Conservation (phyloP, 805 yeast genomes). For the Starmera amethionina region DNA sequence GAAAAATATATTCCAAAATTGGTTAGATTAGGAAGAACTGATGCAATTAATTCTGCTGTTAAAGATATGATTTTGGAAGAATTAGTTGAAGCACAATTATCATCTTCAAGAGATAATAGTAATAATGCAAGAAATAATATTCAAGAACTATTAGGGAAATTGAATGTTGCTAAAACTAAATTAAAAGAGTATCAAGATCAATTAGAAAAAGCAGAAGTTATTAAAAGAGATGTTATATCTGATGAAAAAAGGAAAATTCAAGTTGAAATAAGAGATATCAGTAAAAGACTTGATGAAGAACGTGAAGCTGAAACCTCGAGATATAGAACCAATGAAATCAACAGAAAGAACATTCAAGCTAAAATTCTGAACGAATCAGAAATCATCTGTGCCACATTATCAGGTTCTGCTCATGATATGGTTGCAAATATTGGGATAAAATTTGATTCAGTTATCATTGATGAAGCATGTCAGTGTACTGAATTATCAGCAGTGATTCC, state of each 20-base stretch:
- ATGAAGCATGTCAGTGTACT: constrained; percentile 97
- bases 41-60: constrained; percentile 76
- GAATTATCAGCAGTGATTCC: constrained; percentile 90
- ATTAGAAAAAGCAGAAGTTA: constrained; percentile 13
- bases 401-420: constrained; percentile 91
- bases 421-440: constrained; percentile 62
- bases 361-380: constrained; percentile 66
- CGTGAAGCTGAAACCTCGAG: constrained; percentile 65
- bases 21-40: constrained; percentile 84
- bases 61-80: constrained; percentile 81
- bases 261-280: constrained; percentile 54
- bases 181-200: constrained; percentile 7
- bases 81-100: constrained; percentile 46
- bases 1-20: constrained; percentile 47
- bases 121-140: constrained; percentile 22
- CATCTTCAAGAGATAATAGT: background rate
- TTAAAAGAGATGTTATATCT: constrained; percentile 19
- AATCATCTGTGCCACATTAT: constrained; percentile 82
- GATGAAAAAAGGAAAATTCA: constrained; percentile 48
- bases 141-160: constrained; percentile 43
- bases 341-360: constrained; percentile 65
- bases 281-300: constrained; percentile 65
- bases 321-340: constrained; percentile 67
- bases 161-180: constrained; percentile 7
- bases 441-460: constrained; percentile 87